Evolutionary conservation across 371 early-diverging fungal genomes (phyloP), one percentile per base, ranked within the genome.

Genomic region (Mortierella sp.): DNA sequence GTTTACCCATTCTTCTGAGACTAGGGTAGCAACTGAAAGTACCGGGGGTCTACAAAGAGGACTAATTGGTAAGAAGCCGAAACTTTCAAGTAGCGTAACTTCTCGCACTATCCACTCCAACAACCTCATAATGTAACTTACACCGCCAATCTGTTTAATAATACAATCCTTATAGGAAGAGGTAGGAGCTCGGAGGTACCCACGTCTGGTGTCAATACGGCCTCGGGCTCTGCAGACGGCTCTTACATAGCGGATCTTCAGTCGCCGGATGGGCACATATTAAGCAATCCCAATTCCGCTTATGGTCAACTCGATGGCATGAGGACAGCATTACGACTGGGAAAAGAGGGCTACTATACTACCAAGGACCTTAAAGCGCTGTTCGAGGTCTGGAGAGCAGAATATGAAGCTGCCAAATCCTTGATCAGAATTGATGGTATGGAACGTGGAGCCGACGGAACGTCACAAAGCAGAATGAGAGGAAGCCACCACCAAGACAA

Each of bases 271-370:
- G 11, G 30, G 28, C 52, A 52, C 24, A 16, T 4, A 28, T 55
- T 55, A 28, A 22, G 45, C 62, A 37, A 62, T 6, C 24, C 62
- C 22, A 28, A 45, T 20, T 24, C n/a, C 9, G 22, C 18, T 0
- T 18, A 39, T 10, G 11, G n/a, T 45, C 20, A 24, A 45, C 22
- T 9, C 43, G 20, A 22, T 20, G 24, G 28, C 6, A n/a, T 45
- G 9, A 9, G 20, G 20, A 16, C 4, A 28, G 22, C 11, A n/a
- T 9, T 65, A 18, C 5, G 37, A 35, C 55, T 70, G n/a, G 70
- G 70, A 5, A 45, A 70, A 43, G 57, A 54, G 32, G 70, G 70
- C 12, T 70, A 62, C 22, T 70, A 70, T 30, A 70, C 57, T n/a
- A 28, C 32, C 14, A 6, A 52, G 28, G 70, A 70, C 28, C 22